Conservation (phyloP, 768 basidiomycete species). For the Leccinum subtestaceum region DNA sequence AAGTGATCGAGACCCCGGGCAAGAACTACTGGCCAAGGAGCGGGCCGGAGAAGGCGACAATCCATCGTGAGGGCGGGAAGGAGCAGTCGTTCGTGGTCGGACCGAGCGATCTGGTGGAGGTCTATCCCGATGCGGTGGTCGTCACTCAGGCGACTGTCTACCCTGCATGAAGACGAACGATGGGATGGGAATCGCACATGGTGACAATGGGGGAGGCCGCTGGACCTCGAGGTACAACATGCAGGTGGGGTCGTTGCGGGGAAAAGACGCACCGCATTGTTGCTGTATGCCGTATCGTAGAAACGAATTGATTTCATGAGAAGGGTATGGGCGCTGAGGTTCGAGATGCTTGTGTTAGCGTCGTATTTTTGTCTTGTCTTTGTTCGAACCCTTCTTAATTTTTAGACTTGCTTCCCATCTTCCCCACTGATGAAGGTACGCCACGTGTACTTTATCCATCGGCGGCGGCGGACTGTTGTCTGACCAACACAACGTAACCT, state of each 20-base stretch:
- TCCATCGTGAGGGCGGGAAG: constrained; percentile 6
- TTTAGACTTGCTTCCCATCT: not conserved
- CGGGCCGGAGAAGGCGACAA: constrained; percentile 7
- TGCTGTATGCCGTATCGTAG: not conserved
- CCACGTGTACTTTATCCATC: too few species aligned
- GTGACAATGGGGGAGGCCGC: not conserved
- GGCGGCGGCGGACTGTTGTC: not conserved
- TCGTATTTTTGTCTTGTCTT: not conserved
- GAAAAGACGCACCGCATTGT: not conserved
- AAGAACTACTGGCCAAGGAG: constrained; percentile 11
- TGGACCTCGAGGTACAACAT: not conserved
- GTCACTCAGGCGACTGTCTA: constrained; percentile 8
- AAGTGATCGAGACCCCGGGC: not conserved
- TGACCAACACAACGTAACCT: not conserved
- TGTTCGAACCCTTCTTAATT: not conserved
- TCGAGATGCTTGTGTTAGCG: not conserved
- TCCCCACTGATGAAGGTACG: not conserved
- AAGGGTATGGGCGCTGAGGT: not conserved
- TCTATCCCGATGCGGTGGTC: constrained; percentile 11
- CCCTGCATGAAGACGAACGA: not conserved
- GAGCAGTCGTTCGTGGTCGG: constrained; percentile 8
- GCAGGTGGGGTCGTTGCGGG: not conserved
- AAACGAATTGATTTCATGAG: not conserved
- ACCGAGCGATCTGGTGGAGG: constrained; percentile 14
- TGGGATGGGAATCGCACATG: not conserved